Evolutionary conservation across 2,329 filamentous ascomycete genomes (phyloP), one percentile per base, ranked within the genome.

Genomic region (Microdochium trichocladiopsis): DNA sequence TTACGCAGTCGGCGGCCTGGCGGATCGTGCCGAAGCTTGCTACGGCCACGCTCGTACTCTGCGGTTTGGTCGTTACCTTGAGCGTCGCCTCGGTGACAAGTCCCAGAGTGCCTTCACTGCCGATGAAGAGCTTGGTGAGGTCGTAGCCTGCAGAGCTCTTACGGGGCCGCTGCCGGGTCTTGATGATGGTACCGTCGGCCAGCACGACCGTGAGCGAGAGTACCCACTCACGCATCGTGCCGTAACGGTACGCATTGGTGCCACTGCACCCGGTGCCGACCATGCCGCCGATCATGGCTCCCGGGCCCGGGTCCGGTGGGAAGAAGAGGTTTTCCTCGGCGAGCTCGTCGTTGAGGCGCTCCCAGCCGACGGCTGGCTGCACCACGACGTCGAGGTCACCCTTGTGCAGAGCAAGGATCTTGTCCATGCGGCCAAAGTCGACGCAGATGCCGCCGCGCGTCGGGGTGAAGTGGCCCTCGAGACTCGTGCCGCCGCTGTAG

Each of bases 171-270:
- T 90, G 87, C 55, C 85, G 78, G 3, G 88, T 93, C 71, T 90
- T 90, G 63, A 93, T 84, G 31, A 92, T 70, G 0, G 87, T 90
- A 22, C 90, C 89, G 66, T 94, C 89, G 2, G 89, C 87, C 50
- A 95, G 76, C 1, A 95, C 89, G 2, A 94, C 86, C 0, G 89
- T 94, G 49, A 95, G 72, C 50, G 83, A 87, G 10, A 93, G 70
- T 1, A 94, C 89, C 88, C 89, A 95, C 64, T 95, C 90, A 51
- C 87, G 82, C 89, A 94, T 94, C 0, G 89, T 94, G 50, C 89
- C 90, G 64, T 94, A 94, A 49, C 88, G 78, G 66, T 90, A 90
- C 3, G 89, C 83, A 65, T 95, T 94, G 2, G 89, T 94, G 49
- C 90, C 90, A 54, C 74, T 78, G 64, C 75, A 78, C 48, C 75